Percentiles rank a stretch among this genome's conserved stretches.
These are phyloP conservation scores for Cordyceps tenuipes DNA, from an alignment of 2,329 filamentous ascomycete genomes.

Conservation along the genomic window DNA sequence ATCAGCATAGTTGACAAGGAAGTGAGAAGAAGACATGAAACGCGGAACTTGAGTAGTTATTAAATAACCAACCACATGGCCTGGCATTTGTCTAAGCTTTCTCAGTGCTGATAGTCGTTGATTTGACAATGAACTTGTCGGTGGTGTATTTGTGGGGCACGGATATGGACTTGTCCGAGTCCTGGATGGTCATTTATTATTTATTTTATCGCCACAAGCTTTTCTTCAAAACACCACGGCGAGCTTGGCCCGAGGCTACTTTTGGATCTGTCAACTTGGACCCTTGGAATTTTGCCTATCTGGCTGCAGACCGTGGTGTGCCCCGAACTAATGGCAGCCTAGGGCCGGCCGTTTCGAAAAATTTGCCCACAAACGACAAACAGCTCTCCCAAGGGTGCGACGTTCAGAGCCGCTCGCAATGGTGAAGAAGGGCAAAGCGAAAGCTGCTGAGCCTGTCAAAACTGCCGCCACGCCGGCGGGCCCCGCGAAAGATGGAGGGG, in stretches of 20 bases:
- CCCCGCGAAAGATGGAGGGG: slow-evolving; percentile 40
- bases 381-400: not conserved
- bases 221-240: not conserved
- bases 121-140: not conserved
- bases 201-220: not conserved
- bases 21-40: too few relatives aligned
- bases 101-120: not conserved
- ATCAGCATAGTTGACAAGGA: not conserved
- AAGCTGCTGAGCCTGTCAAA: slow-evolving; percentile 32
- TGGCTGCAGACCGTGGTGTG: not conserved
- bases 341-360: not conserved
- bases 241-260: not conserved
- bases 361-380: not conserved
- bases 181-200: not conserved
- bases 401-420: slow-evolving; percentile 24
- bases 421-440: slow-evolving; percentile 47
- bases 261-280: not conserved
- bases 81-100: not conserved
- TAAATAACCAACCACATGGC: too few relatives aligned
- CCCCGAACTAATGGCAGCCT: slow-evolving; percentile 2
- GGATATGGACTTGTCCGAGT: not conserved
- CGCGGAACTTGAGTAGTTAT: too few relatives aligned
- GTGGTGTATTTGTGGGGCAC: not conserved
- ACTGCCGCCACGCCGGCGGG: slow-evolving; percentile 20
- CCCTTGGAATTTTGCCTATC: not conserved